Evolutionary conservation across 1,139 yeast species (phyloP).

Genomic region (Hyphopichia khmerensis): DNA sequence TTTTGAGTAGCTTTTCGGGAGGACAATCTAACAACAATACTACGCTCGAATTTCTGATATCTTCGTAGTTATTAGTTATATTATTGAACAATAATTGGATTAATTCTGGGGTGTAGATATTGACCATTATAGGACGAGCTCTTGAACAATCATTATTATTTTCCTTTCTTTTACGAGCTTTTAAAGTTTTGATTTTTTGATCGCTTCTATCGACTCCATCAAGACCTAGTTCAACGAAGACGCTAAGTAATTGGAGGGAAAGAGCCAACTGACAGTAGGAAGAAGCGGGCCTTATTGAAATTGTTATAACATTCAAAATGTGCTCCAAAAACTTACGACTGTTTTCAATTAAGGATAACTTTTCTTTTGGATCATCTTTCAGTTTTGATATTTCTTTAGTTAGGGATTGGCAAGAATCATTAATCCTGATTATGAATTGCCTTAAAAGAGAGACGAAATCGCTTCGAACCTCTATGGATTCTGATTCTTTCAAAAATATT

Average conservation of each 20-base stretch:
- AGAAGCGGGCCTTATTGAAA: slow-evolving; percentile 60
- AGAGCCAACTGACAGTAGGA: slow-evolving; percentile 63
- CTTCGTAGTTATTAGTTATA: slow-evolving; percentile 71
- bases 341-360: slow-evolving; percentile 21
- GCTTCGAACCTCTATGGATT: slow-evolving; percentile 66
- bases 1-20: slow-evolving; percentile 16
- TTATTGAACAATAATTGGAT: slow-evolving; percentile 56
- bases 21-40: slow-evolving; percentile 52
- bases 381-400: slow-evolving; percentile 47
- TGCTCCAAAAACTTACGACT: slow-evolving; percentile 42
- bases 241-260: slow-evolving; percentile 48
- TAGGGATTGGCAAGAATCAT: slow-evolving; percentile 63
- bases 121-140: slow-evolving; percentile 16
- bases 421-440: slow-evolving; percentile 58
- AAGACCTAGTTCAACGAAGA: slow-evolving; percentile 55
- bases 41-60: slow-evolving; percentile 58
- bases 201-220: slow-evolving; percentile 37
- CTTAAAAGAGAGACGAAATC: slow-evolving; percentile 60
- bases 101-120: slow-evolving; percentile 37
- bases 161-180: slow-evolving; percentile 6
- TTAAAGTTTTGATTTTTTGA: slow-evolving; percentile 4
- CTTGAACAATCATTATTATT: slow-evolving; percentile 3
- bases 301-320: slow-evolving; percentile 39
- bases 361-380: slow-evolving; percentile 27
- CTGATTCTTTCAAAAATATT: slow-evolving; percentile 53